Evolutionary conservation across 257 asterid genomes (phyloP), one percentile per base, ranked within the genome.

Genomic region (Echium plantagineum): DNA sequence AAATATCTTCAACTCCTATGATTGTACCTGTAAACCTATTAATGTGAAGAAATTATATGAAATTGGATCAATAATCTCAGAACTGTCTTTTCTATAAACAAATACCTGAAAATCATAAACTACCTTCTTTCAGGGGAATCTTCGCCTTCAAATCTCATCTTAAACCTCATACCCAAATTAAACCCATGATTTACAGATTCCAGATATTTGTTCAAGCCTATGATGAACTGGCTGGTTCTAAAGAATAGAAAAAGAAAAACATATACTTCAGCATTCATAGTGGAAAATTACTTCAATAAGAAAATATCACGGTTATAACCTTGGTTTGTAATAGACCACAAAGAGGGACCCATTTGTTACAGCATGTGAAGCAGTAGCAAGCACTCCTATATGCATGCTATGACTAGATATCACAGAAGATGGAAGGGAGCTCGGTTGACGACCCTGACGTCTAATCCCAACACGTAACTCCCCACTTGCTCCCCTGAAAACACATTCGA

Each of bases 291-390:
- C 49, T 42, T 35, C 46, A 35, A 42, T 47, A 6, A 24, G 31
- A 24, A 4, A 4, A 12, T 56, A 18, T 19, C 24, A 0, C 46
- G 2, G 5, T 12, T 62, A 59, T 48, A 48, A 86, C 95, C 94
- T 87, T 55, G 95, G 95, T 66, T 87, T 87, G 83, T 87, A 87
- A 63, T 77, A 82, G 69, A 87, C 94, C 71, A 82, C 86, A 69
- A 87, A 87, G 48, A 70, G 2, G 18, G 94, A 80, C 59, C 66
- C 81, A 21, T 90, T 80, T 26, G 67, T 38, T 49, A 87, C 73
- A 9, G 95, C 94, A 70, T 87, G 94, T 54, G 89, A 82, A 28
- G 94, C 95, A 49, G 94, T 84, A 55, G 95, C 95, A 61, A 87
- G 90, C 51, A 87, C 88, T 63, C 95, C 95, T 54, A 87, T 65